Conservation (phyloP, 352 stramenopile species). For the Phytophthora nicotianae region DNA sequence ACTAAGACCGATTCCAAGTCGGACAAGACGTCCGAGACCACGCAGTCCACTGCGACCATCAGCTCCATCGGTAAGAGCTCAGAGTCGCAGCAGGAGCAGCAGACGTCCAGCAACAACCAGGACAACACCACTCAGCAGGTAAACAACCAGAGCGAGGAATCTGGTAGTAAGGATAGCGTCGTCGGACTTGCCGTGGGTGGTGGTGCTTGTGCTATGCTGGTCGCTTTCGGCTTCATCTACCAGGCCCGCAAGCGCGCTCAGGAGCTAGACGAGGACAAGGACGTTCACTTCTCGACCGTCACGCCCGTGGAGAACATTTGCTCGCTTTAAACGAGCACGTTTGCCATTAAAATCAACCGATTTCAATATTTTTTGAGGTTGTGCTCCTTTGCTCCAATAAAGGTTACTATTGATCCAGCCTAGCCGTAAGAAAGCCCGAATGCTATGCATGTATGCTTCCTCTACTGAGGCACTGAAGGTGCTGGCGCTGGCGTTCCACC, state of each 20-base stretch:
- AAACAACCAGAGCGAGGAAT: constrained; percentile 46
- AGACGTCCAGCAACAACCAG: constrained; percentile 30
- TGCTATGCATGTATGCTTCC: background rate
- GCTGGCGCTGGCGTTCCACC: constrained; percentile 4
- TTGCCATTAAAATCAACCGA: constrained; percentile 26
- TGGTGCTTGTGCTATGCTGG: constrained; percentile 46
- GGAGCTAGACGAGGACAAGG: constrained; percentile 64
- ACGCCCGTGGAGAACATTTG: constrained; percentile 61
- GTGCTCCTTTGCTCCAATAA: constrained; percentile 5
- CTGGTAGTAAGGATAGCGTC: constrained; percentile 6
- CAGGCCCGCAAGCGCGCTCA: constrained; percentile 70
- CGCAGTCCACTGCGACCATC: constrained; percentile 24
- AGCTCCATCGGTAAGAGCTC: constrained; percentile 35
- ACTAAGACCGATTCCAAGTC: constrained; percentile 27
- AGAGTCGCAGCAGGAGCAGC: constrained; percentile 28
- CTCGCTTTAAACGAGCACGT: constrained; percentile 45
- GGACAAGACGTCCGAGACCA: constrained; percentile 25
- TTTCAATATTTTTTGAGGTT: constrained; percentile 31
- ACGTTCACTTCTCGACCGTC: constrained; percentile 49
- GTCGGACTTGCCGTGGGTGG: constrained; percentile 38
- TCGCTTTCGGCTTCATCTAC: constrained; percentile 83
- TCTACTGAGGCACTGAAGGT: constrained; percentile 20
- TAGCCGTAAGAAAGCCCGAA: background rate
- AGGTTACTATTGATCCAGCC: constrained; percentile 12
- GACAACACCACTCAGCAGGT: constrained; percentile 34